Evolutionary conservation across 495 filamentous ascomycete genomes (phyloP).

Genomic region (Neurospora sp.): DNA sequence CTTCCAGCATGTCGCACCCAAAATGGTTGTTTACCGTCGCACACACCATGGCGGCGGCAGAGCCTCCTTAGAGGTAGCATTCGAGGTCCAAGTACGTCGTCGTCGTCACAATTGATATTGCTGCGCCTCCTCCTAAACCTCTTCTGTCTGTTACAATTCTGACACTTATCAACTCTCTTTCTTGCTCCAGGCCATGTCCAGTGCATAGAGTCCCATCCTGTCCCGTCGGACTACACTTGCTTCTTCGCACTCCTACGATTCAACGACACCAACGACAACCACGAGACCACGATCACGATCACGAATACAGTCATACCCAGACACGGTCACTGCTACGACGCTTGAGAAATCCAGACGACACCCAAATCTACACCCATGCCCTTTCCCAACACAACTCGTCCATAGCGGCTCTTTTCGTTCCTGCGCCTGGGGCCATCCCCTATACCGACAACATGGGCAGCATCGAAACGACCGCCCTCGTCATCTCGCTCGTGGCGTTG

Average conservation of each 20-base stretch:
- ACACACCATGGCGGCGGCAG: not conserved
- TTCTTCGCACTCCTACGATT: not conserved
- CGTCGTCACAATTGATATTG: not conserved
- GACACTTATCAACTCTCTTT: not conserved
- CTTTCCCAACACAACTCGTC: not conserved
- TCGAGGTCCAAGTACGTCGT: not conserved
- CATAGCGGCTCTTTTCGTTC: not conserved
- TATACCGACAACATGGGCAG: not conserved
- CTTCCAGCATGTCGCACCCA: not conserved
- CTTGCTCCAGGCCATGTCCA: not conserved
- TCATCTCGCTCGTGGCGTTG: constrained; percentile 28
- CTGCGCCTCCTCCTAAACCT: not conserved
- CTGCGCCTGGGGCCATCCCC: not conserved
- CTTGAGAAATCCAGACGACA: not conserved
- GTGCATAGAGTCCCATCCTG: not conserved
- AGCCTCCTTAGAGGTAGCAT: not conserved
- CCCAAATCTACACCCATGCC: not conserved
- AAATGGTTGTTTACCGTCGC: not conserved
- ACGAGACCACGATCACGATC: not conserved
- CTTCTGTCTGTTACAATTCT: not conserved
- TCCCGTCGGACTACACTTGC: not conserved
- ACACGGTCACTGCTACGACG: not conserved
- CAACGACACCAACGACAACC: not conserved
- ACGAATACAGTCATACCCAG: not conserved
- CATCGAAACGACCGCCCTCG: constrained; percentile 20